phyloP scores from a whole-genome alignment of 768 basidiomycete genomes.

The Russula abietina region DNA sequence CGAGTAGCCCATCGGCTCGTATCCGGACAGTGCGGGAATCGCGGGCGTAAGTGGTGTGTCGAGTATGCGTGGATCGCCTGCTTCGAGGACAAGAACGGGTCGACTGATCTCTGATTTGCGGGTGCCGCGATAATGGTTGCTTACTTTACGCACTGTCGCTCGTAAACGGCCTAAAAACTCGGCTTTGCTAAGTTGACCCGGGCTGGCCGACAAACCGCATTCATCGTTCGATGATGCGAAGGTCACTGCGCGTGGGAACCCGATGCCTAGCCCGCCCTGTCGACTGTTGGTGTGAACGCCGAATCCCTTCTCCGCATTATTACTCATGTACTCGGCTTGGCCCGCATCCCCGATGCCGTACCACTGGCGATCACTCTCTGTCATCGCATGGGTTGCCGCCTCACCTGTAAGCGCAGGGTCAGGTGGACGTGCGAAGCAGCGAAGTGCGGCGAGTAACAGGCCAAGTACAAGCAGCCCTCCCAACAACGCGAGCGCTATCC shows the following conservation, averaged over 20 bases:
- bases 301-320: constrained; percentile 30
- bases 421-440: constrained; percentile 50
- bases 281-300: constrained; percentile 31
- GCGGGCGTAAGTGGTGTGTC: constrained; percentile 13
- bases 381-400: constrained; percentile 52
- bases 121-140: constrained; percentile 44
- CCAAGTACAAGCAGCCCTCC: constrained; percentile 54
- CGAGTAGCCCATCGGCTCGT: constrained; percentile 34
- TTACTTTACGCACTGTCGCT: constrained; percentile 61
- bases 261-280: constrained; percentile 39
- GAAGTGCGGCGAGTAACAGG: constrained; percentile 47
- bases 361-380: constrained; percentile 62
- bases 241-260: constrained; percentile 41
- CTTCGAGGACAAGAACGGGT: constrained; percentile 41
- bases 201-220: constrained; percentile 34
- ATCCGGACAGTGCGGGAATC: constrained; percentile 18
- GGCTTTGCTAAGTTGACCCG: constrained; percentile 61
- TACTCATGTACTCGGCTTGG: constrained; percentile 13
- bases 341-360: constrained; percentile 47
- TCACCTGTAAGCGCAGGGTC: constrained; percentile 58
- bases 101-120: constrained; percentile 48
- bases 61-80: constrained; percentile 17
- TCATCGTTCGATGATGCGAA: constrained; percentile 23
- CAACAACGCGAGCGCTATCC: constrained; percentile 54
- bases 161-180: constrained; percentile 62